Evolutionary conservation across 2,329 filamentous ascomycete species (phyloP), one percentile per base, ranked within the genome.

Genomic region (Penicillium sp.): DNA sequence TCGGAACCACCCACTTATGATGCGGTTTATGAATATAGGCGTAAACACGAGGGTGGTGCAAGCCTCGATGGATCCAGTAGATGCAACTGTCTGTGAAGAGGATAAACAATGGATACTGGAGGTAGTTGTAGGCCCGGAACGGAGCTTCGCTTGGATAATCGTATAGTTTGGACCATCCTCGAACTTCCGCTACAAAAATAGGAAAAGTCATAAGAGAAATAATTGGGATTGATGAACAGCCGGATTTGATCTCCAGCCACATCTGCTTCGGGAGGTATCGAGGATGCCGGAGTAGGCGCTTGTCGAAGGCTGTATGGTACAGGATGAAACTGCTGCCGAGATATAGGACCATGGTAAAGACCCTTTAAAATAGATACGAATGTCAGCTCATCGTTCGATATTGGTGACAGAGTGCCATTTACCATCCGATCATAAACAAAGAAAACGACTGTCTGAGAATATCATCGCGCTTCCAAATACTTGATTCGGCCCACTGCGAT

Each of bases 1-100:
- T 96, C 8, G 93, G 92, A 88, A 97, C 94, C 76, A 97, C 96
- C 93, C 93, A 97, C 81, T 96, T 97, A 85, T 97, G 93, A 77
- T 97, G 93, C 60, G 91, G 88, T 83, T 97, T 97, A 83, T 97
- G 93, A 43, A 97, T 82, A 65, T 80, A 81, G 79, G 92, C 94
- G 83, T 97, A 97, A 61, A 94, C 69, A 29, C 75, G 69, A 5
- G 90, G 90, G 72, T 91, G 87, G 76, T 96, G 92, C 56, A 94
- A 82, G 46, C 84, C 87, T 46, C 91, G 88, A 77, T 96, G 92
- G 67, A 95, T 93, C 83, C 89, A 91, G 82, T 96, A 96, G 77
- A 96, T 92, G 72, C 82, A 86, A 70, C 87, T 88, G 74, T 96
- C 92, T 74, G 91, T 96, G 73, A 96, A 96, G 69, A 87, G 70